phyloP scores from a whole-genome alignment of 768 basidiomycete genomes.

The Panaeolus papilionaceus region DNA sequence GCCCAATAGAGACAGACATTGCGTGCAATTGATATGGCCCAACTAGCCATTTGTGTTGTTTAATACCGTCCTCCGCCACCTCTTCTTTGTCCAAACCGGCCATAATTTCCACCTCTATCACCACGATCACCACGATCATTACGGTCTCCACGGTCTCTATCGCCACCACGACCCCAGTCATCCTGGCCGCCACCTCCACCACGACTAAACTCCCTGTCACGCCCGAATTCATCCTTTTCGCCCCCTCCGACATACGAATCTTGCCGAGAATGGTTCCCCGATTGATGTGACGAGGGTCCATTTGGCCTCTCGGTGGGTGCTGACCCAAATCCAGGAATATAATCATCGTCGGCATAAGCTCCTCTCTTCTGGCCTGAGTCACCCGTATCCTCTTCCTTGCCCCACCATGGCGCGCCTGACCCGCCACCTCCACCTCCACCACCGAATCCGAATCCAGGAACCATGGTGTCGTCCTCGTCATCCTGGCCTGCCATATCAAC shows the following conservation, averaged over 20 bases:
- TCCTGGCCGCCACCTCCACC: conserved; percentile 38
- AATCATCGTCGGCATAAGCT: conserved; percentile 53
- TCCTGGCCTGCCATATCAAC: conserved; percentile 64
- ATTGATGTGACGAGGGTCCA: conserved; percentile 39
- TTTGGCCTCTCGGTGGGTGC: conserved; percentile 22
- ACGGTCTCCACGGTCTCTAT: conserved; percentile 38
- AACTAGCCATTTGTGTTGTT: too few species aligned
- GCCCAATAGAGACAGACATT: too few species aligned
- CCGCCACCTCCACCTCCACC: conserved; percentile 36
- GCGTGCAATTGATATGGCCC: too few species aligned
- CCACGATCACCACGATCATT: background rate
- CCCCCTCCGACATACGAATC: conserved; percentile 55
- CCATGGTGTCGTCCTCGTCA: conserved; percentile 76
- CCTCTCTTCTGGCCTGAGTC: conserved; percentile 32
- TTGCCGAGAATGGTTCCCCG: conserved; percentile 45
- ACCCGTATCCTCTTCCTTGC: conserved; percentile 48
- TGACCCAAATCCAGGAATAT: conserved; percentile 69
- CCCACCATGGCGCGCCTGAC: conserved; percentile 45
- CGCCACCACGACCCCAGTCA: conserved; percentile 41
- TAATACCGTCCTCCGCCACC: conserved; percentile 15
- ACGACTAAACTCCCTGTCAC: conserved; percentile 38
- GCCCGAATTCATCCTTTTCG: conserved; percentile 40
- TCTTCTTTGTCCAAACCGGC: conserved; percentile 12
- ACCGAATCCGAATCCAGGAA: conserved; percentile 73
- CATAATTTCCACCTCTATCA: conserved; percentile 27